A percentile compares a stretch with the other conserved stretches of the same genome.
phyloP scores from a whole-genome alignment of 2,329 filamentous ascomycete genomes.

The Alternaria atra region DNA sequence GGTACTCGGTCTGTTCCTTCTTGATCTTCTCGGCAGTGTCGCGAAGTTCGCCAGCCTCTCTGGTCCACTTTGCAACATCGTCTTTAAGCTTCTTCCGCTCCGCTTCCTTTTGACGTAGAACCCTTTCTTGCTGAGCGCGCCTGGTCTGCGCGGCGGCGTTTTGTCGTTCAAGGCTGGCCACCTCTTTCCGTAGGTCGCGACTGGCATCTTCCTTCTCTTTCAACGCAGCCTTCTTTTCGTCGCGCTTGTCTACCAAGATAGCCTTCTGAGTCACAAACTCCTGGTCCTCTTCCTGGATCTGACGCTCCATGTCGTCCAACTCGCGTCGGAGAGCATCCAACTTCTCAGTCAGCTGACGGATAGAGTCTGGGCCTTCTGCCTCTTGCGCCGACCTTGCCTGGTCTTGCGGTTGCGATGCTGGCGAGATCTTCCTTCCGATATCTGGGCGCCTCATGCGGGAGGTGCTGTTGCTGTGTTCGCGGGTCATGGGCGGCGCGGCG shows the following conservation, averaged over 20 bases:
- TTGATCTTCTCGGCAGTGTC: slow-evolving; percentile 61
- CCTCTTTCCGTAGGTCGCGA: slow-evolving; percentile 81
- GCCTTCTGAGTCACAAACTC: slow-evolving; percentile 58
- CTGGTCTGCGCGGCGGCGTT: slow-evolving; percentile 84
- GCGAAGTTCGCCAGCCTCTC: slow-evolving; percentile 66
- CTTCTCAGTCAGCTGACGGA: slow-evolving; percentile 82
- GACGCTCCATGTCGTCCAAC: slow-evolving; percentile 77
- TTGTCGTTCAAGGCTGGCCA: slow-evolving; percentile 79
- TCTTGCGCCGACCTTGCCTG: slow-evolving; percentile 49
- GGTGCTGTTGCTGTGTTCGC: slow-evolving; percentile 70
- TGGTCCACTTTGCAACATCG: slow-evolving; percentile 73
- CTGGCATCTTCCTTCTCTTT: slow-evolving; percentile 94
- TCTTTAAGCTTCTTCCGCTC: slow-evolving; percentile 76
- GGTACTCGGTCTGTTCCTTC: slow-evolving; percentile 50
- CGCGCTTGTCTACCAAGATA: slow-evolving; percentile 75
- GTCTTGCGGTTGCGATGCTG: slow-evolving; percentile 64
- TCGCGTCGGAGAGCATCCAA: slow-evolving; percentile 84
- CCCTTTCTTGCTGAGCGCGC: slow-evolving; percentile 78
- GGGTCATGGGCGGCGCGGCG: slow-evolving; percentile 66
- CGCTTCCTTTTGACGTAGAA: slow-evolving; percentile 72
- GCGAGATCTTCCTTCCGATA: slow-evolving; percentile 78
- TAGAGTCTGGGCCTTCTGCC: slow-evolving; percentile 49
- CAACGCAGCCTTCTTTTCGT: slow-evolving; percentile 77
- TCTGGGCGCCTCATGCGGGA: slow-evolving; percentile 69
- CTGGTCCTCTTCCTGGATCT: slow-evolving; percentile 70